A percentile compares a stretch with the other conserved stretches of the same genome.
phyloP scores from a whole-genome alignment of 202 grass and related monocot genomes.

The Brachypodium distachyon region DNA sequence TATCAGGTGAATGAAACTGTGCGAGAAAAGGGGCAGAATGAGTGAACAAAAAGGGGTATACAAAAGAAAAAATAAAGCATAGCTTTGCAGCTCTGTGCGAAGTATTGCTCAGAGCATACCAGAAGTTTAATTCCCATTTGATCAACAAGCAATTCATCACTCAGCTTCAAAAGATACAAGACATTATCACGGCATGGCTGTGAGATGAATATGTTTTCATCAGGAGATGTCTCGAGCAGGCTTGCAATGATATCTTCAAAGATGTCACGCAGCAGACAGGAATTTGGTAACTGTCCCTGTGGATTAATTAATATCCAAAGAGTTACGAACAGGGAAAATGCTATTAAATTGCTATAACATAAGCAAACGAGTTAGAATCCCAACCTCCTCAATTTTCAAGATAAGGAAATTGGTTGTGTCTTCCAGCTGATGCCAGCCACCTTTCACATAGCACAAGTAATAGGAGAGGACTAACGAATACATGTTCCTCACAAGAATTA shows the following conservation, averaged over 20 bases:
- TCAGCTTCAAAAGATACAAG: slow-evolving; percentile 85
- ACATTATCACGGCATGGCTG: slow-evolving; percentile 92
- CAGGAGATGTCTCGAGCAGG: slow-evolving; percentile 60
- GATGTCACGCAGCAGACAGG: slow-evolving; percentile 58
- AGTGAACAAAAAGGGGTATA: slow-evolving; percentile 8
- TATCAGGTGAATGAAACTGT: slow-evolving; percentile 56
- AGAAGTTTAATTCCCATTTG: slow-evolving; percentile 67
- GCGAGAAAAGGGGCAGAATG: slow-evolving; percentile 5
- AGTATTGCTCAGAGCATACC: slow-evolving; percentile 39
- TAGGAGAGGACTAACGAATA: slow-evolving; percentile 80
- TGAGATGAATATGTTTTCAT: slow-evolving; percentile 77
- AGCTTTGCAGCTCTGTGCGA: neutral
- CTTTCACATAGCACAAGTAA: slow-evolving; percentile 84
- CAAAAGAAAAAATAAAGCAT: neutral
- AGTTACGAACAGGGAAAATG: neutral
- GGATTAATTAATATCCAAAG: slow-evolving; percentile 14
- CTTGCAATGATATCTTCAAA: slow-evolving; percentile 81
- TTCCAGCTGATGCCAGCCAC: slow-evolving; percentile 95
- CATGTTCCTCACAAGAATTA: slow-evolving; percentile 81
- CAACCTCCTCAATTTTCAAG: slow-evolving; percentile 73
- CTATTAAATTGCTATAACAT: neutral
- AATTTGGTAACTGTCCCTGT: slow-evolving; percentile 42
- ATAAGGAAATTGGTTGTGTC: slow-evolving; percentile 82
- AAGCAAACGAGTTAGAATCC: neutral
- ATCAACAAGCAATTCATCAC: slow-evolving; percentile 74